Base-by-base conservation (phyloP, 169 alveolate genomes). In the Plasmodium billcollinsi region DNA sequence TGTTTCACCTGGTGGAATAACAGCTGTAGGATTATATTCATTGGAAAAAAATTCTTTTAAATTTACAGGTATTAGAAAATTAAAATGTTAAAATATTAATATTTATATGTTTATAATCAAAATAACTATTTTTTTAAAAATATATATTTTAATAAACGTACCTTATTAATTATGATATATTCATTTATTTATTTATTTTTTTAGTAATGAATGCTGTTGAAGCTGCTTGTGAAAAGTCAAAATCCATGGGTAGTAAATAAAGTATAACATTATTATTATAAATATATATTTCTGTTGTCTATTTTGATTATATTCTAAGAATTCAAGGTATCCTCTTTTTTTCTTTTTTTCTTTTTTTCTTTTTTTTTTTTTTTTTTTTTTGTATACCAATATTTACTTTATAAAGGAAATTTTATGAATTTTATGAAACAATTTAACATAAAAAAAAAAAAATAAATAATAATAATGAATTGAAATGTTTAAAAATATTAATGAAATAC, bases 1-100 rank as follows among this genome's bases (percentile, higher is more conserved):
- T 18, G 76, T 93, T 21, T 89, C 96, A 6, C 96, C 96, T 2
- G 95, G 95, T 12, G 96, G 96, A 18, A 92, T 90, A 33, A 92
- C 95, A 11, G 88, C 91, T 26, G 91, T 92, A 43, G 96, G 94
- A 0, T 75, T 94, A 33, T 59, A 62, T 45, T 90, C 94, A 24
- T 59, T 92, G 62, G 96, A 94, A 67, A 86, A 89, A 52, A 66
- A 85, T 69, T 88, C 91, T 12, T 76, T 94, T 59, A 74, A 94
- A 71, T 80, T 80, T 49, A 83, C 93, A 47, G 80, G 96, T 93
- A 85, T 50, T 62, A 14, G 20, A 29, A 29, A 54, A 18, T 26
- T 21, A 0, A 11, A 18, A 24, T 45, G 54, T 33, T 24, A 54
- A 26, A 26, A 15, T 18, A 61, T 47, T 47, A 11, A 20, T 20